Conservation (phyloP, 1,284 basidiomycete genomes). For the Malassezia nana region DNA sequence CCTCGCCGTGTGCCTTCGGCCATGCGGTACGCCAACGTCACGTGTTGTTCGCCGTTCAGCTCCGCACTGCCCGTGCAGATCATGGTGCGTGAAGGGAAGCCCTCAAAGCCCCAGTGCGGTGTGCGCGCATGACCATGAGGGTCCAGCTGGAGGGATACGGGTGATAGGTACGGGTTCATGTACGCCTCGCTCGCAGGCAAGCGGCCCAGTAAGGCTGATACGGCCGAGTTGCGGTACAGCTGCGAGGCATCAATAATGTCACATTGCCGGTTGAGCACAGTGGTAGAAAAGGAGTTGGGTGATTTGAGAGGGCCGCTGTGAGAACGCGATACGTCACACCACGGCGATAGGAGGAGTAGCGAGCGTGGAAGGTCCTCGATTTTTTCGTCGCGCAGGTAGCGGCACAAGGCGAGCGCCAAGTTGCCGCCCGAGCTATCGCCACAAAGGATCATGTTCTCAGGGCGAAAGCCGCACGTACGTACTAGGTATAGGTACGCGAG, state of each 20-base stretch:
- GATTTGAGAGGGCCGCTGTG: slow-evolving; percentile 34
- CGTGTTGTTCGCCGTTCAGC: slow-evolving; percentile 39
- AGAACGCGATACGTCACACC: slow-evolving; percentile 42
- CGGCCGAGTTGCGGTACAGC: slow-evolving; percentile 40
- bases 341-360: slow-evolving; percentile 39
- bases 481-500: slow-evolving; percentile 40
- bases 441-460: slow-evolving; percentile 56
- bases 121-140: slow-evolving; percentile 20
- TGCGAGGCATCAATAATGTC: slow-evolving; percentile 36
- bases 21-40: slow-evolving; percentile 38
- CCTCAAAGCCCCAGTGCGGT: slow-evolving; percentile 36
- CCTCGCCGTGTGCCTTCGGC: slow-evolving; percentile 28
- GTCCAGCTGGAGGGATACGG: slow-evolving; percentile 37
- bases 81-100: slow-evolving; percentile 31
- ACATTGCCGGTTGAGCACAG: slow-evolving; percentile 25
- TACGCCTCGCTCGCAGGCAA: slow-evolving; percentile 39
- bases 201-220: slow-evolving; percentile 34
- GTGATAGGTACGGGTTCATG: slow-evolving; percentile 39
- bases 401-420: slow-evolving; percentile 54
- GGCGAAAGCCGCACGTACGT: slow-evolving; percentile 26
- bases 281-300: slow-evolving; percentile 30
- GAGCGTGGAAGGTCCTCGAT: slow-evolving; percentile 23
- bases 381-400: slow-evolving; percentile 45
- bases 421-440: slow-evolving; percentile 67
- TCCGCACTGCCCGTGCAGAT: slow-evolving; percentile 37